Evolutionary conservation across 2,329 filamentous ascomycete species (phyloP).

Genomic region (Arachnopeziza araneosa): DNA sequence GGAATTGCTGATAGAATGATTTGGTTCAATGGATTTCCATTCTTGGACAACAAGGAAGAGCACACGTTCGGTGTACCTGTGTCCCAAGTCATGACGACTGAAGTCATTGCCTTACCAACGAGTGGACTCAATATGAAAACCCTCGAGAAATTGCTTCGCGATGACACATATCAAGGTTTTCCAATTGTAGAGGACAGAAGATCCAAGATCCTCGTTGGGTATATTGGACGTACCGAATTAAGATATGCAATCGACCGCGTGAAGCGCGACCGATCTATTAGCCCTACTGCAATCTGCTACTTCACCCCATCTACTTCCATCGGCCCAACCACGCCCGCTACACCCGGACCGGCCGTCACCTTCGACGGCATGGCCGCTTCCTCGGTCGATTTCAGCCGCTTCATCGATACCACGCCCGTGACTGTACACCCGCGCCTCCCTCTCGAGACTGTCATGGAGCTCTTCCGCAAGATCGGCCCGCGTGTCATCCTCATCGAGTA

Average conservation of each 20-base stretch:
- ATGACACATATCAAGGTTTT: constrained; percentile 86
- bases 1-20: constrained; percentile 98
- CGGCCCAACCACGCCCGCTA: constrained; percentile 16
- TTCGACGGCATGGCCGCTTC: constrained; percentile 56
- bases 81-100: constrained; percentile 78
- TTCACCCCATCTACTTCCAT: constrained; percentile 54
- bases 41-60: constrained; percentile 95
- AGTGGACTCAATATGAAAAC: constrained; percentile 70
- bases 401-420: constrained; percentile 83
- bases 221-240: constrained; percentile 88
- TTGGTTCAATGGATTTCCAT: constrained; percentile 96
- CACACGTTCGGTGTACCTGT: constrained; percentile 95
- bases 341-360: constrained; percentile 41
- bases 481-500: constrained; percentile 91
- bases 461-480: constrained; percentile 97
- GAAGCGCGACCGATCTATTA: constrained; percentile 62
- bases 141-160: constrained; percentile 68
- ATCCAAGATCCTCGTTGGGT: constrained; percentile 73
- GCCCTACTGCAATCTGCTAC: constrained; percentile 63
- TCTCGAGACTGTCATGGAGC: constrained; percentile 97
- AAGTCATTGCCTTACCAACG: constrained; percentile 68
- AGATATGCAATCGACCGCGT: constrained; percentile 83
- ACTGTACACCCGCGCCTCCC: constrained; percentile 83
- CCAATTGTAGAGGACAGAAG: constrained; percentile 75
- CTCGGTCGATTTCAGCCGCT: constrained; percentile 75